Base-by-base conservation (phyloP, 1,284 basidiomycete genomes). In the Filobasidium uniguttulatum region DNA sequence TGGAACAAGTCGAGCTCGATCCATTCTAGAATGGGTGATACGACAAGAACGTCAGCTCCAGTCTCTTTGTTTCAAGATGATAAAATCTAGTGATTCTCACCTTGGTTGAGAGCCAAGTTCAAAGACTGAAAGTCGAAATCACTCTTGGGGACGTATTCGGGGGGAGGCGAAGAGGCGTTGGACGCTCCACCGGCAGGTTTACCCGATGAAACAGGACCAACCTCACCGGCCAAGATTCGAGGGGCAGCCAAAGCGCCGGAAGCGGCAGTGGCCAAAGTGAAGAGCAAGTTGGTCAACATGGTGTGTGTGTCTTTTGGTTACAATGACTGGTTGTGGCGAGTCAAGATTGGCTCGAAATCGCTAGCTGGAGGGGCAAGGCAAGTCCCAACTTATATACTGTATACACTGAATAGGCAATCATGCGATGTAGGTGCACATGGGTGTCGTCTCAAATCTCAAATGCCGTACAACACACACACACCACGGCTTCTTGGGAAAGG, bases 111-210 rank as follows among this genome's bases (percentile, higher is more conserved):
- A 2, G 71, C 79, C 20, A 81, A 65, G 52, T 60, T 74, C 46
- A 81, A 62, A 2, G 77, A 78, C 60, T 80, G 77, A 60, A 73
- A 78, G 63, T 81, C 79, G 56, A 79, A 81, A 56, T 79, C 75
- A 44, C 73, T 72, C 62, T 74, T 58, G 5, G 75, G 70, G 9
- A 60, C 57, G 56, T 79, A 80, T 4, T 68, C 63, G 0, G 77
- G 77, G 20, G 73, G 66, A 4, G 71, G 71, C 6, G 67, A 65
- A 52, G 72, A 73, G 19, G 64, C 55, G 31, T 62, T 50, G 37
- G 61, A 63, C 40, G 64, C 57, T 19, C 73, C 73, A 1, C 72
- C 73, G 6, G 58, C 49, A n/a, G 72, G 71, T 15, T 66, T 53
- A 5, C 68, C 63, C 14, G 56, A 50, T 3, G 57, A 40, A 37